phyloP scores from a whole-genome alignment of 2,329 filamentous ascomycete genomes.

The Ustulina deusta region DNA sequence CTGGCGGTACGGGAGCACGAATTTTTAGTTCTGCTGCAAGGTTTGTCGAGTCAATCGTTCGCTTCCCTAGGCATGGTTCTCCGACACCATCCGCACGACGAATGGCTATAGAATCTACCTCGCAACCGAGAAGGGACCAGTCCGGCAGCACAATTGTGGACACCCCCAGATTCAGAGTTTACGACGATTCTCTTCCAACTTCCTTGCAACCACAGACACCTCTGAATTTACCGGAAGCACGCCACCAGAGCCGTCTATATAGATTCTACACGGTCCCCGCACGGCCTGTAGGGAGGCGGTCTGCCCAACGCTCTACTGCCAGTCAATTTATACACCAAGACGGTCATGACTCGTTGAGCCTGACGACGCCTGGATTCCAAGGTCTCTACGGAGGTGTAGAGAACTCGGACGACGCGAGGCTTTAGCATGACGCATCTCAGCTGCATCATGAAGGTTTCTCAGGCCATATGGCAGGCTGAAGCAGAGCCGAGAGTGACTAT shows the following conservation, averaged over 20 bases:
- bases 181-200: conserved; percentile 60
- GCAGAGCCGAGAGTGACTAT: background rate
- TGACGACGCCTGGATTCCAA: conserved; percentile 58
- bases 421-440: conserved; percentile 50
- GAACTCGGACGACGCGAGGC: conserved; percentile 58
- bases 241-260: conserved; percentile 58
- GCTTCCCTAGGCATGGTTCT: conserved; percentile 39
- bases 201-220: conserved; percentile 64
- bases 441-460: conserved; percentile 22
- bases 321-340: conserved; percentile 40
- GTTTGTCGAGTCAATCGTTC: conserved; percentile 46
- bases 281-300: conserved; percentile 34
- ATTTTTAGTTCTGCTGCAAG: conserved; percentile 47
- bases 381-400: conserved; percentile 63
- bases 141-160: conserved; percentile 35
- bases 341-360: conserved; percentile 53
- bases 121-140: conserved; percentile 34
- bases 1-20: conserved; percentile 38
- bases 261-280: conserved; percentile 60
- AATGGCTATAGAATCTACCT: conserved; percentile 30
- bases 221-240: conserved; percentile 61
- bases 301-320: conserved; percentile 30
- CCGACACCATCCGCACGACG: conserved; percentile 36
- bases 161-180: conserved; percentile 54
- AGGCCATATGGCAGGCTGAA: conserved; percentile 12